Base-by-base conservation (phyloP, 164 flowering plant species). In the Pachysandra terminalis region DNA sequence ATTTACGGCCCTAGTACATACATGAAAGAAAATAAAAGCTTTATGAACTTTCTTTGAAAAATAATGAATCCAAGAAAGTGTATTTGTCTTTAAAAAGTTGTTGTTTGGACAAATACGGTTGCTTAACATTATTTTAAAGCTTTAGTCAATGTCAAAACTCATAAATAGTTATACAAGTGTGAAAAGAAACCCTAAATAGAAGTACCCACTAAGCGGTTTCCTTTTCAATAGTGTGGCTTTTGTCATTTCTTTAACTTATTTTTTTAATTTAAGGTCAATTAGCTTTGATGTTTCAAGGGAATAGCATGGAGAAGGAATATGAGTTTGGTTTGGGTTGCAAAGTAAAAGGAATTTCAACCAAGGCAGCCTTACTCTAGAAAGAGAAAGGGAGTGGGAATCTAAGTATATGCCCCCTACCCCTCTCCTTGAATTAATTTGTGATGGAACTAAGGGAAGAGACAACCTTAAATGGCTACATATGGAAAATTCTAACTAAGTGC, bases 341-440 rank as follows among this genome's bases (percentile, higher is more conserved):
- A 77, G 76, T 66, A 13, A 45, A 13, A 5, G 51, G 72, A 77
- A 68, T 68, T 65, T 66, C 78, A 71, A 71, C 68, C 66, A 57
- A 52, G 1, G 1, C 22, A 59, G 5, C 5, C 22, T 32, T 27
- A n/a, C 0, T 40, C 24, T 14, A 54, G 64, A 24, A 55, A 54
- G 45, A 19, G 19, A 24, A 66, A 66, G n/a, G n/a, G 25, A 24
- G 27, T 0, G 37, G 52, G 32, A 25, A 56, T 66, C 26, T 35
- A 35, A 65, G 48, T 35, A 28, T 65, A 35, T 55, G 51, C 59
- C n/a, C 32, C 21, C 2, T n/a, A n/a, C n/a, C n/a, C n/a, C n/a
- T n/a, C n/a, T n/a, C 3, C 17, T 19, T 21, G 22, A 10, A 45
- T n/a, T 32, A 32, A 5, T 15, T 45, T 45, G 9, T 45, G 51